Base-by-base conservation (phyloP, 192 early-diverging fungal genomes). In the Glomus cerebriforme region DNA sequence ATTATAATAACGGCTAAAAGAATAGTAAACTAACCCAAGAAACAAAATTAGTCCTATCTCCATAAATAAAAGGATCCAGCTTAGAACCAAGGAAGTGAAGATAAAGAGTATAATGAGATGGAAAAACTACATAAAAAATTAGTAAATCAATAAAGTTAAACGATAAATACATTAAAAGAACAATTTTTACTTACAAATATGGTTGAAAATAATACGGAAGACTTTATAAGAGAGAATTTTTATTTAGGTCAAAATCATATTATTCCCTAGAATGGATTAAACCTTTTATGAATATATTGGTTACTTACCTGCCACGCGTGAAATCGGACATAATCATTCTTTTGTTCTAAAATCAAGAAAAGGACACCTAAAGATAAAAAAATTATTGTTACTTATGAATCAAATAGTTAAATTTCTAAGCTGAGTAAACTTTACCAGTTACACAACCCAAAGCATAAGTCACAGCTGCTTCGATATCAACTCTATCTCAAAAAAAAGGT, bases 391-490 rank as follows among this genome's bases (percentile, higher is more conserved):
- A 73, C 32, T 24, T 17, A 69, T 27, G 29, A 26, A 49, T 10
- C 6, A 29, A 27, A 34, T 1, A 29, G 34, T 29, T 64, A 68
- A 31, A n/a, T n/a, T 19, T 1, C 15, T 27, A 45, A 64, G n/a
- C n/a, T n/a, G n/a, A n/a, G n/a, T n/a, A 71, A 67, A 3, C 29
- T 65, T 29, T 83, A 88, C 87, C 88, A 58, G 86, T 81, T 43
- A 89, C 32, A 73, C 85, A 84, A 32, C 91, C 89, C 15, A 95
- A 78, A 0, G 83, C 82, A 79, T 95, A 95, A 15, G 90, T 87
- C 59, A 91, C 72, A 27, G 92, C 88, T 3, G 94, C 92, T 83
- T 93, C 92, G 67, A 94, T 86, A 82, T 95, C 93, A 49, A 92
- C 87, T 17, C 93, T 87, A 58, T 92, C 83, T 26, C 45, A 45